Conservation (phyloP, 2,329 filamentous ascomycete genomes). For the Fusarium tupiense region DNA sequence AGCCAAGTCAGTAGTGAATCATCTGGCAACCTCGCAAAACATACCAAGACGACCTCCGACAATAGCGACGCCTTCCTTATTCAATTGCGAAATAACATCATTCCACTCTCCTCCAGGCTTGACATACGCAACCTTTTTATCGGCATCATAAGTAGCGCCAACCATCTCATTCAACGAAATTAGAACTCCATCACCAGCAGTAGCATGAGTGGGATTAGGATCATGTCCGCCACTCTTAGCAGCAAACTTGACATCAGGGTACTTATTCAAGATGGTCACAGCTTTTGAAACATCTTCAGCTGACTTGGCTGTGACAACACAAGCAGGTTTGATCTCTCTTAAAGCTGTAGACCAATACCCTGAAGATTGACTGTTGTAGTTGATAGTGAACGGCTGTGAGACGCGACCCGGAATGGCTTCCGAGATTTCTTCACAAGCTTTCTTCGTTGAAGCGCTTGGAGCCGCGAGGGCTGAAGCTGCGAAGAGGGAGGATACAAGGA, state of each 20-base stretch:
- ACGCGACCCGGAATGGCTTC: not conserved
- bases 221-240: slow-evolving; percentile 21
- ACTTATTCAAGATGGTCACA: slow-evolving; percentile 17
- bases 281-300: slow-evolving; percentile 1
- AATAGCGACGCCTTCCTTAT: slow-evolving; percentile 1
- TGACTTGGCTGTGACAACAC: not conserved
- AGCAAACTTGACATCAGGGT: slow-evolving; percentile 16
- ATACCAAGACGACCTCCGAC: slow-evolving; percentile 10
- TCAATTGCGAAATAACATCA: slow-evolving; percentile 1
- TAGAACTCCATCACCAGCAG: slow-evolving; percentile 1
- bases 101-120: slow-evolving; percentile 30
- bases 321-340: slow-evolving; percentile 6
- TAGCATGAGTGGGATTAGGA: slow-evolving; percentile 11
- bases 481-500: not conserved
- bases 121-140: slow-evolving; percentile 10
- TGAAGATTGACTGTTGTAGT: not conserved
- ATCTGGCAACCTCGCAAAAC: accelerated
- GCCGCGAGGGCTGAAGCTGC: slow-evolving; percentile 16
- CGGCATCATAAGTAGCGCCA: slow-evolving; percentile 4
- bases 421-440: slow-evolving; percentile 16
- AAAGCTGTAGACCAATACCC: slow-evolving; percentile 16
- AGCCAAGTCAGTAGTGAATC: accelerated
- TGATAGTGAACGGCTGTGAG: not conserved
- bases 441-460: not conserved
- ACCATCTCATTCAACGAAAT: slow-evolving; percentile 15